A percentile compares a stretch with the other conserved stretches of the same genome.
Evolutionary conservation across 1,284 basidiomycete species (phyloP).

Genomic region (Cronartium quercuum): DNA sequence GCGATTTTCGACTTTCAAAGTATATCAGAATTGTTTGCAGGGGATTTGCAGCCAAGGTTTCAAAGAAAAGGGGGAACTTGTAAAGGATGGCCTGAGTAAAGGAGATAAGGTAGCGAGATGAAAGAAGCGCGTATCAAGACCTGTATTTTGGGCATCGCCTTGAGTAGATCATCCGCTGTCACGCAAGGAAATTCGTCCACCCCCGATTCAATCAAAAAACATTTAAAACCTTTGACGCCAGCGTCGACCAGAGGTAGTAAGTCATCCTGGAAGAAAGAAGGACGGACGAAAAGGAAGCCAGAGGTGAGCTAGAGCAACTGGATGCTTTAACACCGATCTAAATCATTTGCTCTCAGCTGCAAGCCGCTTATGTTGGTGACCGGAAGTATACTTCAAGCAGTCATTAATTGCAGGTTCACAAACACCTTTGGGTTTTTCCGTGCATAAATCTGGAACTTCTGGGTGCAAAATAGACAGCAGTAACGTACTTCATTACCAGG

Average conservation of each 20-base stretch:
- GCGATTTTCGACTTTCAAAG: constrained; percentile 26
- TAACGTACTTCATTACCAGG: constrained; percentile 69
- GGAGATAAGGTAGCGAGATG: constrained; percentile 7
- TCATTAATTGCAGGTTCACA: too few species aligned
- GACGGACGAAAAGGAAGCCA: too few species aligned
- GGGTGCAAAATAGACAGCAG: not conserved
- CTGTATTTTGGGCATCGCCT: constrained; percentile 67
- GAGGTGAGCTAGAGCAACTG: too few species aligned
- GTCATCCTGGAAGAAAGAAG: constrained; percentile 55
- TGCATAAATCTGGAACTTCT: not conserved
- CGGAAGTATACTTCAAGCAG: too few species aligned
- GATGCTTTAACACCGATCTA: too few species aligned
- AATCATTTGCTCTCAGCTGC: too few species aligned
- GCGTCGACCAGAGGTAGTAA: constrained; percentile 62
- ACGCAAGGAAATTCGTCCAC: constrained; percentile 91
- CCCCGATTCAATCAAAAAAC: constrained; percentile 86
- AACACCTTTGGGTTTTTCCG: too few species aligned
- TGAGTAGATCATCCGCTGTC: constrained; percentile 60
- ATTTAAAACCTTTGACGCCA: constrained; percentile 90
- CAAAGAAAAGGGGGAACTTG: not conserved
- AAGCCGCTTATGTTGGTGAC: too few species aligned
- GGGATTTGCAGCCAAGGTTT: not conserved
- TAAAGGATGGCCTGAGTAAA: too few species aligned
- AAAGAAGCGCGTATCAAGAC: constrained; percentile 51
- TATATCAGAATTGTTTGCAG: not conserved